Conservation (phyloP, 148 eudicot genomes). For the Talinum fruticosum region DNA sequence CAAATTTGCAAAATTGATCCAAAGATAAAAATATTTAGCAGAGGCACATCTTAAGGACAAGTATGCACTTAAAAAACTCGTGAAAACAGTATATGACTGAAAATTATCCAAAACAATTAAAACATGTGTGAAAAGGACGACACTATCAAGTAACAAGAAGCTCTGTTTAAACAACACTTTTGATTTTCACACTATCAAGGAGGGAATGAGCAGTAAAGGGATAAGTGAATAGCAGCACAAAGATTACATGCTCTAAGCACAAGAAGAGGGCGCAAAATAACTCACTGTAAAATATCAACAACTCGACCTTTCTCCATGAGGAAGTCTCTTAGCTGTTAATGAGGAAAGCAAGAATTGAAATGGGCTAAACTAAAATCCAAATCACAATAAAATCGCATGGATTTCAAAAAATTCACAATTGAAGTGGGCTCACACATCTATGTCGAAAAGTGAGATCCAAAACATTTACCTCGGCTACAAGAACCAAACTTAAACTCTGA, state of each 20-base stretch:
- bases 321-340: conserved; percentile 61
- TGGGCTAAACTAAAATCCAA: background rate
- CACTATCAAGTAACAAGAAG: background rate
- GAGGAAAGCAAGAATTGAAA: conserved; percentile 6
- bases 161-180: background rate
- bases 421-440: background rate
- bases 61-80: background rate
- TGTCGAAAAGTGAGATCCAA: background rate
- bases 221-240: background rate
- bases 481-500: background rate
- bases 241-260: background rate
- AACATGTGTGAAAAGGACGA: background rate
- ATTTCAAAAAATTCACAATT: background rate
- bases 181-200: background rate
- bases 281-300: conserved; percentile 78
- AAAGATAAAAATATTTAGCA: too few relatives aligned
- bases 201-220: conserved; percentile 2
- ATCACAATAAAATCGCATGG: background rate
- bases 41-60: background rate
- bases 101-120: background rate
- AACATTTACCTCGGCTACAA: background rate
- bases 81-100: background rate
- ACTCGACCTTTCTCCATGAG: conserved; percentile 70
- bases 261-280: conserved; percentile 14
- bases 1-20: background rate